Evolutionary conservation across 257 asterid genomes (phyloP).

Genomic region (Petunia axillaris): DNA sequence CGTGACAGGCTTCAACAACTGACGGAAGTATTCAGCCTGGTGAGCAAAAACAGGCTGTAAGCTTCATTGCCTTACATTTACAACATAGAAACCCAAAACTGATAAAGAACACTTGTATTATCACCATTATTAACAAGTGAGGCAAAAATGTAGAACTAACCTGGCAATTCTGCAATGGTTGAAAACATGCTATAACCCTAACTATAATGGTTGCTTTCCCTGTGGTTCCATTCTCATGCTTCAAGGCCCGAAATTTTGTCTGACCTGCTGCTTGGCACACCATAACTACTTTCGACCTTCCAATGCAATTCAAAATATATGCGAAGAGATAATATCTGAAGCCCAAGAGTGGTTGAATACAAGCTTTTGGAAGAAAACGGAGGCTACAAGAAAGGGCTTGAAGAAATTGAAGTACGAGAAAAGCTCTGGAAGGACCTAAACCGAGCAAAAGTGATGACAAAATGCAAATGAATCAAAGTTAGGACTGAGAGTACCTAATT

Average conservation of each 20-base stretch:
- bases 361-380: background rate
- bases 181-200: conserved; percentile 86
- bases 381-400: conserved; percentile 19
- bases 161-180: conserved; percentile 82
- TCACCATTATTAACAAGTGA: background rate
- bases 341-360: conserved; percentile 27
- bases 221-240: conserved; percentile 79
- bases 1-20: conserved; percentile 91
- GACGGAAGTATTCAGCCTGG: conserved; percentile 94
- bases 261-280: conserved; percentile 92
- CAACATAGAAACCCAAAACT: background rate
- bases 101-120: background rate
- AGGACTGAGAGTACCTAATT: conserved; percentile 20
- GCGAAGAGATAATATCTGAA: conserved; percentile 27
- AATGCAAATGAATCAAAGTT: background rate
- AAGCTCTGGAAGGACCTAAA: background rate
- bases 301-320: conserved; percentile 37
- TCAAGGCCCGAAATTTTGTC: conserved; percentile 67
- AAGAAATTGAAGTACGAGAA: conserved; percentile 7
- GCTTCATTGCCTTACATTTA: conserved; percentile 33
- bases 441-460: conserved; percentile 23
- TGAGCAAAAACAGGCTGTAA: conserved; percentile 18
- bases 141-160: conserved; percentile 44
- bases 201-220: conserved; percentile 74
- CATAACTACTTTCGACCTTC: conserved; percentile 73